Evolutionary conservation across 805 yeast genomes (phyloP).

Genomic region (Metschnikowia gelsemii): DNA sequence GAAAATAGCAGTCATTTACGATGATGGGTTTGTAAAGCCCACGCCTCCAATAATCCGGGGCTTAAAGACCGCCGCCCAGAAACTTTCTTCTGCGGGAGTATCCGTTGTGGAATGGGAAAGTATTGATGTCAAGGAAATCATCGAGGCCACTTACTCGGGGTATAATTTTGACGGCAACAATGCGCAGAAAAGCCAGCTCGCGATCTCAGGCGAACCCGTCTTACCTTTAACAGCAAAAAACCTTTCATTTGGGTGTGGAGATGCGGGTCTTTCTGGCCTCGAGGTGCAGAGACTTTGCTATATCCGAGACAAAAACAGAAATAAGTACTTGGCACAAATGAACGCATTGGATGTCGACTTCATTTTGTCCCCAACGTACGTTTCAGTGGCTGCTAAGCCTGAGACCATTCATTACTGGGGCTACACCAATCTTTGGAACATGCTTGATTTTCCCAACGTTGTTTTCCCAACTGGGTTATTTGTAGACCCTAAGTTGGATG

Average conservation of each 20-base stretch:
- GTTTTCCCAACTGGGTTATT: slow-evolving; percentile 22
- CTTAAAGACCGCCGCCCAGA: slow-evolving; percentile 15
- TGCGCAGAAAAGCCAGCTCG: slow-evolving; percentile 16
- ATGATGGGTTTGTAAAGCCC: slow-evolving; percentile 22
- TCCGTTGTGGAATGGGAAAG: slow-evolving; percentile 20
- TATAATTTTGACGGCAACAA: slow-evolving; percentile 20
- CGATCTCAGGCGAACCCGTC: slow-evolving; percentile 19
- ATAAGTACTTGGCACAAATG: slow-evolving; percentile 15
- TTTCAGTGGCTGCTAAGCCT: slow-evolving; percentile 21
- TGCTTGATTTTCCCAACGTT: slow-evolving; percentile 23
- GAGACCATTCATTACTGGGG: slow-evolving; percentile 22
- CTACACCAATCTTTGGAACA: slow-evolving; percentile 22
- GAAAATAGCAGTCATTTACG: slow-evolving; percentile 18
- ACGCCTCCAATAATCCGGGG: slow-evolving; percentile 22
- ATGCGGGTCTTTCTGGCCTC: slow-evolving; percentile 19
- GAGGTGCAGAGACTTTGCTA: slow-evolving; percentile 16
- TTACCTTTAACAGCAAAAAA: slow-evolving; percentile 13
- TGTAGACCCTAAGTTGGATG: slow-evolving; percentile 19
- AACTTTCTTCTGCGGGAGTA: slow-evolving; percentile 17
- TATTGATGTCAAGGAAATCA: slow-evolving; percentile 15
- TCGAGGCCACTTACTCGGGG: slow-evolving; percentile 18
- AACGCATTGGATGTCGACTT: slow-evolving; percentile 16
- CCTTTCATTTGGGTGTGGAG: slow-evolving; percentile 20
- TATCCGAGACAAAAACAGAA: slow-evolving; percentile 16
- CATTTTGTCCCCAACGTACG: slow-evolving; percentile 21